Evolutionary conservation across 371 early-diverging fungal species (phyloP).

Genomic region (Mucor sp.): DNA sequence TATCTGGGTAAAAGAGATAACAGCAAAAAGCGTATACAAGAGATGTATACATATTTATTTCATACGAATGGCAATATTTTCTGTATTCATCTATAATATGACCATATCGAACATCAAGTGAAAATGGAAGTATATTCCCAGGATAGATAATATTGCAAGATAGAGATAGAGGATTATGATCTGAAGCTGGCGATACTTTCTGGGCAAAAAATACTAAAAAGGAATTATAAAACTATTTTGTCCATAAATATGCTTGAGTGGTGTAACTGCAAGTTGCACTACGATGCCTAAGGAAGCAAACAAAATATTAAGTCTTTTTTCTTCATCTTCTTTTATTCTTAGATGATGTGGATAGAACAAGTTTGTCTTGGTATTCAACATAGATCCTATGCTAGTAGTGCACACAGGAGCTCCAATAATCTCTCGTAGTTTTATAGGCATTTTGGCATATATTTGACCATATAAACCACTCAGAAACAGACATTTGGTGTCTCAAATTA

Average conservation of each 20-base stretch:
- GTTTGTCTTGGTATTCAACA: not conserved
- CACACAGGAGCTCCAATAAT: not conserved
- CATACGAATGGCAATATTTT: not conserved
- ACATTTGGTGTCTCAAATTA: not conserved
- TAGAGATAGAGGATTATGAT: not conserved
- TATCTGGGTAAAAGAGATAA: not conserved
- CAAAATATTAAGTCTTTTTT: not conserved
- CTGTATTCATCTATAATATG: not conserved
- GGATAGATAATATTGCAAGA: not conserved
- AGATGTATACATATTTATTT: not conserved
- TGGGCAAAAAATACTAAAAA: conserved; percentile 11
- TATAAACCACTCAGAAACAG: not conserved
- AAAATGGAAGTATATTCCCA: not conserved
- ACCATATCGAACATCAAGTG: not conserved
- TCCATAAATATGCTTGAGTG: not conserved
- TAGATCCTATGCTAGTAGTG: not conserved
- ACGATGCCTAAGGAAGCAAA: not conserved
- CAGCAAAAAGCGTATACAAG: not conserved
- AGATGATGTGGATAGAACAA: not conserved
- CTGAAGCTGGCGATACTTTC: not conserved
- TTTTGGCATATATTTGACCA: not conserved
- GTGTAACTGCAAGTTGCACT: not conserved
- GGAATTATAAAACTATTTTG: conserved; percentile 14
- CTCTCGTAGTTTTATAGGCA: not conserved
- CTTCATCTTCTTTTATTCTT: not conserved